Evolutionary conservation across 768 basidiomycete species (phyloP), one percentile per base, ranked within the genome.

Genomic region (Boletus vinaceobasis): DNA sequence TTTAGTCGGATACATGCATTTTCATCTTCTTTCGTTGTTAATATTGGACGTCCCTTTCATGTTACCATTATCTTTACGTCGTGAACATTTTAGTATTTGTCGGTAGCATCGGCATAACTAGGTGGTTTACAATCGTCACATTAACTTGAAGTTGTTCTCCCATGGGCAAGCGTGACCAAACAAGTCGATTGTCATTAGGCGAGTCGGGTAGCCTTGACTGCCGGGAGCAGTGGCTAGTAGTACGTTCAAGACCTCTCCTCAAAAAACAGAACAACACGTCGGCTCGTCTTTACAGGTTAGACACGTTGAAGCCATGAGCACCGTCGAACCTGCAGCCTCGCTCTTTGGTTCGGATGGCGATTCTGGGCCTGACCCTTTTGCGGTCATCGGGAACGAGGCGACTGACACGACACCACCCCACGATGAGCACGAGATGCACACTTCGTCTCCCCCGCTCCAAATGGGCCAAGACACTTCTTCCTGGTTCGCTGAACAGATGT

Each of bases 271-370:
- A 37, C 56, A 32, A 43, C 52, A 29, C 57, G 32, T 47, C 60
- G 29, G 52, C 40, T 55, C 50, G 10, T 48, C 26, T 52, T 56
- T 43, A 43, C 51, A 59, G 48, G 36, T 43, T 46, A 43, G 50
- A 65, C 69, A 72, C 69, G 70, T 60, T 73, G 67, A 59, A 70
- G 62, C 64, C 64, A 87, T 87, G 86, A 80, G 75, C 68, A 75
- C 77, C 60, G 82, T 86, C 53, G 88, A 90, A 75, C 84, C 87
- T 60, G 90, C 90, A 35, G 86, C 89, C 48, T 85, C 87, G 53
- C 85, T 93, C 43, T 93, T 93, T 76, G 87, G 84, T 57, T 72
- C 80, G 49, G 81, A 81, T 32, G 60, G 59, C 36, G 86, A 89
- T 65, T 65, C 81, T 48, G 74, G 73, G 17, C 75, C 79, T 32